Conservation (phyloP, 2,329 filamentous ascomycete species). For the Trichoderma hamatum region DNA sequence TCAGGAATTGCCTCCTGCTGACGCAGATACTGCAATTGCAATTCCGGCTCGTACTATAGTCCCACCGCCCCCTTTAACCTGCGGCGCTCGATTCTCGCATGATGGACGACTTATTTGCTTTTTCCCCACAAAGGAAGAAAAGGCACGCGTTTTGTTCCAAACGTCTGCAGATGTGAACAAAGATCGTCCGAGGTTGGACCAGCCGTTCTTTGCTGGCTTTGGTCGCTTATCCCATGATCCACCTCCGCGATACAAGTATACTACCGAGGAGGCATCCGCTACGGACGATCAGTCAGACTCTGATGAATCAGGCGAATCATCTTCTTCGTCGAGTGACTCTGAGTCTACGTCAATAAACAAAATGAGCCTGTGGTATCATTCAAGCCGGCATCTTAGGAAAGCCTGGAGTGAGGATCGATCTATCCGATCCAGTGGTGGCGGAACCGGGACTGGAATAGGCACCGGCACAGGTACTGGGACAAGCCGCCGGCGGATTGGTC, state of each 20-base stretch:
- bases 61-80: constrained; percentile 60
- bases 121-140: constrained; percentile 69
- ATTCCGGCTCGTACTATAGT: constrained; percentile 56
- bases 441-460: constrained; percentile 57
- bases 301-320: constrained; percentile 52
- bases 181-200: constrained; percentile 55
- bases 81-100: constrained; percentile 63
- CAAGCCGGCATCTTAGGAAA: constrained; percentile 55
- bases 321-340: constrained; percentile 61
- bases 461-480: constrained; percentile 56
- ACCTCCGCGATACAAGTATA: constrained; percentile 50
- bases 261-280: constrained; percentile 54
- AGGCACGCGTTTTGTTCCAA: constrained; percentile 54
- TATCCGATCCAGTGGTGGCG: constrained; percentile 62
- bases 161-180: constrained; percentile 50
- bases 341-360: constrained; percentile 66
- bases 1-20: constrained; percentile 59
- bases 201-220: constrained; percentile 59
- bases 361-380: constrained; percentile 59
- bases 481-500: constrained; percentile 51
- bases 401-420: constrained; percentile 61
- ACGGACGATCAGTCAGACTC: constrained; percentile 56
- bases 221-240: constrained; percentile 57
- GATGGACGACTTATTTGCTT: constrained; percentile 68
- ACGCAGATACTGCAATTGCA: constrained; percentile 57